Conservation (phyloP, 2,329 filamentous ascomycete genomes). For the Claviceps capensis region DNA sequence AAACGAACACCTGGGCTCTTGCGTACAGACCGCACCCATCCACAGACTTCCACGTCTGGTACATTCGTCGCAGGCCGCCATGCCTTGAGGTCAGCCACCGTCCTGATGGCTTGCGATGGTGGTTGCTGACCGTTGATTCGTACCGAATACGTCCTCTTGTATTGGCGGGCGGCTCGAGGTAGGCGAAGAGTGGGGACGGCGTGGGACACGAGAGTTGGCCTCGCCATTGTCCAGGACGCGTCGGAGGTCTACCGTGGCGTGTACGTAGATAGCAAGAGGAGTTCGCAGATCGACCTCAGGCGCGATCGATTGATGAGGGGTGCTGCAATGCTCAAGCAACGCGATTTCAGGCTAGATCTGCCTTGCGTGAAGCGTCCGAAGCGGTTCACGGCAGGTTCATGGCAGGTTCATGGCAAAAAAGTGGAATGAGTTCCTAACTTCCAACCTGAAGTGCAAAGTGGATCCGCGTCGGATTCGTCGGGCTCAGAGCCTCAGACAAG, state of each 20-base stretch:
- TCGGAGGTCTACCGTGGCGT: background rate
- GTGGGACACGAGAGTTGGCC: background rate
- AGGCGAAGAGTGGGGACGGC: background rate
- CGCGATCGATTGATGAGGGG: background rate
- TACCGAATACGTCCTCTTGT: conserved; percentile 20
- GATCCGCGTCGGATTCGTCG: background rate
- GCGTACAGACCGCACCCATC: conserved; percentile 71
- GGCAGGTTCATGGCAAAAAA: background rate
- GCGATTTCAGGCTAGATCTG: background rate
- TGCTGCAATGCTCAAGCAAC: background rate
- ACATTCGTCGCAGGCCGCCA: conserved; percentile 31
- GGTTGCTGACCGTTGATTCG: conserved; percentile 13
- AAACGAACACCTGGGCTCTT: conserved; percentile 79
- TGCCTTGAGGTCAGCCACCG: conserved; percentile 43
- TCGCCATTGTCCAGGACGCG: background rate
- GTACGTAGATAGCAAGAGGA: background rate
- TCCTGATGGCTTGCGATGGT: conserved; percentile 22
- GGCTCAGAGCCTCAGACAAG: background rate
- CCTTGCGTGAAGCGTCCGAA: background rate
- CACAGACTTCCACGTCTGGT: conserved; percentile 49
- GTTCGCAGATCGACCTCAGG: background rate
- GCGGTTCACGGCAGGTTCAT: background rate
- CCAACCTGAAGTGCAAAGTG: conserved; percentile 1
- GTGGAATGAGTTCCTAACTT: background rate
- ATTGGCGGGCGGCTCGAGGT: background rate